Conservation (phyloP, 164 flowering plant genomes). For the Stephania yunnanensis region DNA sequence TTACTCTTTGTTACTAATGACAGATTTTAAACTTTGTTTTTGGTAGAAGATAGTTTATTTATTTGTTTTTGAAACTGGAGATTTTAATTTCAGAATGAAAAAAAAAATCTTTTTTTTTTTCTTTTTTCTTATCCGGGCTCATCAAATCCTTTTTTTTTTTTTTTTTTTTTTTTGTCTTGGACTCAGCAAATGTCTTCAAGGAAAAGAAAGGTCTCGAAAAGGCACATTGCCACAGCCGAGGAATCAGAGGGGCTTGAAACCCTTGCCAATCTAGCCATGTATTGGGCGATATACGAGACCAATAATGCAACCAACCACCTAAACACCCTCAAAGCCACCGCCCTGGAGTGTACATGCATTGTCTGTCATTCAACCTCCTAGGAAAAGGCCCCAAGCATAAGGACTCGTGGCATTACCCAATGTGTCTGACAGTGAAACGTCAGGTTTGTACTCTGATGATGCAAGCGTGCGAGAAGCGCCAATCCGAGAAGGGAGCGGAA, state of each 20-base stretch:
- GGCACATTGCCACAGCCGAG: slow-evolving; percentile 34
- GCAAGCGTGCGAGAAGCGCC: slow-evolving; percentile 62
- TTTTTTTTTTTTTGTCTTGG: neutral
- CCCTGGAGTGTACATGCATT: slow-evolving; percentile 85
- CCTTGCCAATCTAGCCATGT: slow-evolving; percentile 70
- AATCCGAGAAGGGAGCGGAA: slow-evolving; percentile 53
- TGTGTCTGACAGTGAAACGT: slow-evolving; percentile 65
- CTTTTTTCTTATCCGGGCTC: too few species aligned
- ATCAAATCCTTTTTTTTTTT: too few species aligned
- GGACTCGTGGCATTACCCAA: slow-evolving; percentile 68
- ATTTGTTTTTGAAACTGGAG: too few species aligned
- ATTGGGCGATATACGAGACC: slow-evolving; percentile 30
- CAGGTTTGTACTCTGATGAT: slow-evolving; percentile 65
- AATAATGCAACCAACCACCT: slow-evolving; percentile 56
- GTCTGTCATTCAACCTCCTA: slow-evolving; percentile 96
- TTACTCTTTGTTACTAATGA: too few species aligned
- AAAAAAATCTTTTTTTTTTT: neutral
- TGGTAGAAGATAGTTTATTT: too few species aligned
- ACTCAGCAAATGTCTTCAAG: slow-evolving; percentile 33
- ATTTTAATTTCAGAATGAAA: too few species aligned
- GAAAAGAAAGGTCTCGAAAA: slow-evolving; percentile 38
- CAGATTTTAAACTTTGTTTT: too few species aligned
- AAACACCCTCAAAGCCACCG: slow-evolving; percentile 89
- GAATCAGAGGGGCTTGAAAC: slow-evolving; percentile 66
- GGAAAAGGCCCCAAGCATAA: slow-evolving; percentile 88